A percentile compares a stretch with the other conserved stretches of the same genome.
Evolutionary conservation across 768 basidiomycete genomes (phyloP).

Genomic region (Cyathus striatus): DNA sequence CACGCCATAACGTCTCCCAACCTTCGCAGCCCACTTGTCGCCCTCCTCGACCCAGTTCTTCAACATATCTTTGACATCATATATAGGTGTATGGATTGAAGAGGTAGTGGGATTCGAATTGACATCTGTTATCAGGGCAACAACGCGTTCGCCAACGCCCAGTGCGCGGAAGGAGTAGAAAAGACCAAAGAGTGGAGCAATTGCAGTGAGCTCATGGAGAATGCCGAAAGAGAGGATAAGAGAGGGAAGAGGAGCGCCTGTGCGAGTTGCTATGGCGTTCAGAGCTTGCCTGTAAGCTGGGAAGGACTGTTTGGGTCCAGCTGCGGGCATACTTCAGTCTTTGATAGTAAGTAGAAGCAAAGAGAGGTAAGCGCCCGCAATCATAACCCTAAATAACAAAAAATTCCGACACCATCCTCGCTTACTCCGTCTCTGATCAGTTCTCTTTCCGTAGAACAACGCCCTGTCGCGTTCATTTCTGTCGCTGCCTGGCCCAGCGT

Average conservation of each 20-base stretch:
- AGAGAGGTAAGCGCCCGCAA: not conserved
- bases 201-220: slow-evolving; percentile 81
- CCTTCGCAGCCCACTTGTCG: slow-evolving; percentile 59
- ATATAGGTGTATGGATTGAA: too few relatives aligned
- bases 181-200: slow-evolving; percentile 67
- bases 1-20: slow-evolving; percentile 74
- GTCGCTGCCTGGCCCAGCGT: too few relatives aligned
- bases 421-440: not conserved
- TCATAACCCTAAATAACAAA: slow-evolving; percentile 6
- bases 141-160: slow-evolving; percentile 65
- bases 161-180: slow-evolving; percentile 67
- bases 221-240: slow-evolving; percentile 74
- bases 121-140: slow-evolving; percentile 28
- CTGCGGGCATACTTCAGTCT: slow-evolving; percentile 8
- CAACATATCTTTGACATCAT: slow-evolving; percentile 20
- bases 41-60: slow-evolving; percentile 74
- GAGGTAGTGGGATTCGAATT: not conserved
- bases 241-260: slow-evolving; percentile 73
- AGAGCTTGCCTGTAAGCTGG: slow-evolving; percentile 51
- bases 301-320: slow-evolving; percentile 23
- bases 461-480: too few relatives aligned
- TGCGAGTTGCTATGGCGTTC: slow-evolving; percentile 55
- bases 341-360: not conserved
- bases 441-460: slow-evolving; percentile 1
- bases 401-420: not conserved